phyloP scores from a whole-genome alignment of 2,329 filamentous ascomycete genomes.

The Paracorniculantispora psalliotae region DNA sequence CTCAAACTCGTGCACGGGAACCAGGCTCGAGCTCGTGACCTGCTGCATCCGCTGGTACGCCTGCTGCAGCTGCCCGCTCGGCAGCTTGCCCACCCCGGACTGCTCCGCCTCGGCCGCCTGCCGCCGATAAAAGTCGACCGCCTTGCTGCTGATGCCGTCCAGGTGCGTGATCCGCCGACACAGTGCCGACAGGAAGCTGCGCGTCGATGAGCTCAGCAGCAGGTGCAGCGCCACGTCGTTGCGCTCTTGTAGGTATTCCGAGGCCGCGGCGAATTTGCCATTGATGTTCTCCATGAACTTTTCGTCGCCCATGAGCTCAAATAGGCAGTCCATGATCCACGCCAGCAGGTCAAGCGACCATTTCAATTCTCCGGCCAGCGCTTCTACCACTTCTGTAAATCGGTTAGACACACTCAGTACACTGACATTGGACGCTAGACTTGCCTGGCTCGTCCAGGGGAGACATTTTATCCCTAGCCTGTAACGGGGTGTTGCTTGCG shows the following conservation, averaged over 20 bases:
- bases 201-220: constrained; percentile 67
- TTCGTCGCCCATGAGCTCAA: constrained; percentile 48
- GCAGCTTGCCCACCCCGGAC: constrained; percentile 32
- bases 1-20: constrained; percentile 59
- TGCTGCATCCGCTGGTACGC: constrained; percentile 52
- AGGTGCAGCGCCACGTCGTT: constrained; percentile 58
- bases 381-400: constrained; percentile 60
- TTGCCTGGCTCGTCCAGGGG: constrained; percentile 56
- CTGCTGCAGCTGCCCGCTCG: constrained; percentile 50
- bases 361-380: constrained; percentile 67
- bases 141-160: constrained; percentile 43
- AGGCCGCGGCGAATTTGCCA: constrained; percentile 44
- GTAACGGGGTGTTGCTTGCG: constrained; percentile 51
- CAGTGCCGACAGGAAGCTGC: constrained; percentile 65
- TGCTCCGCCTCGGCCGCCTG: constrained; percentile 38
- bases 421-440: constrained; percentile 12
- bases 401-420: constrained; percentile 5
- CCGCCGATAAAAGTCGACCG: constrained; percentile 47
- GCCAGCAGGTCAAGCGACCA: constrained; percentile 72
- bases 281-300: constrained; percentile 48
- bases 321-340: constrained; percentile 57
- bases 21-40: constrained; percentile 44
- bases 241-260: constrained; percentile 45
- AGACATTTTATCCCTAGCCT: constrained; percentile 50
- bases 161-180: constrained; percentile 60